phyloP scores from a whole-genome alignment of 176 grass and related monocot species.

The Eleusine indica region DNA sequence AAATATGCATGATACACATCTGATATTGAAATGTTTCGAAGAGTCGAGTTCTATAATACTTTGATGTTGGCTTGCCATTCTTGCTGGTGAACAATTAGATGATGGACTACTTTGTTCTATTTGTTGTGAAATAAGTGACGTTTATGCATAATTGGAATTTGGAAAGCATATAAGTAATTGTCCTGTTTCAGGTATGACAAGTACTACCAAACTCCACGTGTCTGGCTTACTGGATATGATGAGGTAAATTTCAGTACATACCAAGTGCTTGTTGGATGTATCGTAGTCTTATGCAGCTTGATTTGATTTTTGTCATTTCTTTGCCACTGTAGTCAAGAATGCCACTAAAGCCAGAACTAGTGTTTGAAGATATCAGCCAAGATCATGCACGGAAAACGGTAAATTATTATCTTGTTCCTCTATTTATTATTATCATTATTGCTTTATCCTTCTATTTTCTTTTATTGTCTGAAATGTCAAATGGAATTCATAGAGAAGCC shows the following conservation, averaged over 20 bases:
- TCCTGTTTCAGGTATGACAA: slow-evolving; percentile 86
- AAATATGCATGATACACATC: background rate
- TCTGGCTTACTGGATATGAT: slow-evolving; percentile 99
- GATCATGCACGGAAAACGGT: slow-evolving; percentile 97
- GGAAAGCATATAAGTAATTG: slow-evolving; percentile 14
- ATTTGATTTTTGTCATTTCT: slow-evolving; percentile 11
- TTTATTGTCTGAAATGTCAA: slow-evolving; percentile 20
- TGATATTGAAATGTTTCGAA: slow-evolving; percentile 5
- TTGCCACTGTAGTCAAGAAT: slow-evolving; percentile 68
- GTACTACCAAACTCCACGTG: slow-evolving; percentile 94
- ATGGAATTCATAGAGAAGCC: background rate
- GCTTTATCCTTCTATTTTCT: slow-evolving; percentile 16
- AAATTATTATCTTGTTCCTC: slow-evolving; percentile 27
- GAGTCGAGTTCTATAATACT: background rate
- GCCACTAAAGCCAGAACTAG: slow-evolving; percentile 80
- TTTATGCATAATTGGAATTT: slow-evolving; percentile 16
- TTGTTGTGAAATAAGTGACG: background rate
- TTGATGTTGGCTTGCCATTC: slow-evolving; percentile 3
- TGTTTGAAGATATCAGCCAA: slow-evolving; percentile 99
- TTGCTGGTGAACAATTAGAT: slow-evolving; percentile 14
- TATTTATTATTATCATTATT: slow-evolving; percentile 18
- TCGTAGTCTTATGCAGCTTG: background rate
- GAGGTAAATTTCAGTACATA: slow-evolving; percentile 63
- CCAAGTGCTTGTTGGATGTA: background rate
- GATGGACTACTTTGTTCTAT: background rate